Base-by-base conservation (phyloP, 1,284 basidiomycete genomes). In the Phlebopus sp. region DNA sequence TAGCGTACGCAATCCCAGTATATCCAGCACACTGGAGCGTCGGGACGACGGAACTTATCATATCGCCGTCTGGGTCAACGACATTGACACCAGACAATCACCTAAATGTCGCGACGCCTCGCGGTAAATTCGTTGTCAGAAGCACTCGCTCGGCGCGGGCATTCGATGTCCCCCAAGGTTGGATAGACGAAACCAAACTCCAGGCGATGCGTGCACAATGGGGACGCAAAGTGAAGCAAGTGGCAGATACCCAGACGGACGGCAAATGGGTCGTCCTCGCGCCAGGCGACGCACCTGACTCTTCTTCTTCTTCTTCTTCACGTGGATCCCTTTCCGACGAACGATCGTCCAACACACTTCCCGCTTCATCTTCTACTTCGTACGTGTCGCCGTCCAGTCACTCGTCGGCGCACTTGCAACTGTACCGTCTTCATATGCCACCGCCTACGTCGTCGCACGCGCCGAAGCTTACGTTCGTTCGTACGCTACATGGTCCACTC, bases 231-330 rank as follows among this genome's bases (percentile, higher is more conserved):
- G 77, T 90, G 11, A 67, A 71, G 32, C 69, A 73, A 13, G 81
- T 90, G 27, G 78, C 81, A 17, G 84, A 81, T 53, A 82, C 77
- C 13, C 81, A 87, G 58, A 88, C 87, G 7, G 88, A 90, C 57
- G 88, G 88, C 7, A 89, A 87, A 69, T 91, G 86, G 84, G 80
- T 91, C 40, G 82, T 90, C 8, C 73, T 91, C 38, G 87, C 84
- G 7, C 80, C 86, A 5, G 79, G 73, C 1, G 74, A 79, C 34
- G 54, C 59, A 5, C 56, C 55, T 25, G 53, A 42, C 30, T 10
- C 42, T 4, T 7, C 21, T 44, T n/a, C n/a, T n/a, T n/a, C n/a
- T n/a, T n/a, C n/a, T n/a, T n/a, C n/a, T n/a, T n/a, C n/a, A n/a
- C n/a, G 25, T 29, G 41, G 18, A 17, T 37, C 1, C 37, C 48